Conservation (phyloP, 257 asterid genomes). For the Solanum megistacrolobum region DNA sequence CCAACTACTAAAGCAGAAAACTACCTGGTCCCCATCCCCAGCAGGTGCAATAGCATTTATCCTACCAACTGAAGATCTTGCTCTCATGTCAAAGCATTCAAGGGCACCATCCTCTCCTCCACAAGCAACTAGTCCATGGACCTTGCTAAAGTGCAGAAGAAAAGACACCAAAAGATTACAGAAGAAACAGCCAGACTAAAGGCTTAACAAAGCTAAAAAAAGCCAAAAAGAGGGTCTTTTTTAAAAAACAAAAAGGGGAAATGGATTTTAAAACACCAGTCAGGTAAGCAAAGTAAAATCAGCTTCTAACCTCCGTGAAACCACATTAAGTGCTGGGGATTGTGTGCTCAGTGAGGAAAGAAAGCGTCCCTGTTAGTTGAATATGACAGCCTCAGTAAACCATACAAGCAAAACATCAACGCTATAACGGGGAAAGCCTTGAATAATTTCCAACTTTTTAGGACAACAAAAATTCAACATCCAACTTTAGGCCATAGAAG, state of each 20-base stretch:
- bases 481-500: background rate
- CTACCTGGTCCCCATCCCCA: constrained; percentile 69
- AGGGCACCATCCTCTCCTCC: constrained; percentile 98
- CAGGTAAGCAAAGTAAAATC: background rate
- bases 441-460: background rate
- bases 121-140: constrained; percentile 81
- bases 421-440: background rate
- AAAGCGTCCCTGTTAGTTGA: constrained; percentile 68
- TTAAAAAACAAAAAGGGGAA: background rate
- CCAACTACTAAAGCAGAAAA: background rate
- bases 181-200: background rate
- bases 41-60: constrained; percentile 53
- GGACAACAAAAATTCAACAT: background rate
- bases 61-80: constrained; percentile 84
- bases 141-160: constrained; percentile 36
- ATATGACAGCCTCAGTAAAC: background rate
- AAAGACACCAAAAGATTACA: background rate
- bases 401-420: background rate
- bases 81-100: constrained; percentile 87
- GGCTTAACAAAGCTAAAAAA: constrained; percentile 3
- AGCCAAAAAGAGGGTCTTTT: background rate
- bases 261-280: background rate
- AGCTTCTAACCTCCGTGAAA: constrained; percentile 63
- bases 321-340: constrained; percentile 91
- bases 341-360: constrained; percentile 73